A percentile compares a stretch with the other conserved stretches of the same genome.
phyloP scores from a whole-genome alignment of 75 land plant species.

The Selaginella tamariscina region DNA sequence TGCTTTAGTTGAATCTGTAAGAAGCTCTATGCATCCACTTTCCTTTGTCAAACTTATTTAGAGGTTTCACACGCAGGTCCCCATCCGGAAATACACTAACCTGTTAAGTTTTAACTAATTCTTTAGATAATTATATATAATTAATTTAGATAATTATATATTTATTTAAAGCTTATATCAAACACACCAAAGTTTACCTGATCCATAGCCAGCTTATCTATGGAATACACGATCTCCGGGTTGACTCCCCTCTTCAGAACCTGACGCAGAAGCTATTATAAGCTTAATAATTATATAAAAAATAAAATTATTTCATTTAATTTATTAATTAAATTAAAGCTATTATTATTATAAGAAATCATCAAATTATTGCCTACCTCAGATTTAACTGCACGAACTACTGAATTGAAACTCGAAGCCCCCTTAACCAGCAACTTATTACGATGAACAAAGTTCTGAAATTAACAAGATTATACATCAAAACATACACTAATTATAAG shows the following conservation, averaged over 20 bases:
- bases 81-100: slow-evolving; percentile 35
- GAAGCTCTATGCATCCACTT: slow-evolving; percentile 16
- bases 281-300: too few relatives aligned
- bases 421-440: slow-evolving; percentile 31
- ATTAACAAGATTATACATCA: not conserved
- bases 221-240: slow-evolving; percentile 21
- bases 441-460: slow-evolving; percentile 23
- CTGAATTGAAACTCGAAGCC: slow-evolving; percentile 32
- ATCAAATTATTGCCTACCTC: slow-evolving; percentile 17
- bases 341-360: not conserved
- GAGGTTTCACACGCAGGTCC: slow-evolving; percentile 25
- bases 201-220: slow-evolving; percentile 32
- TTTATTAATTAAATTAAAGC: not conserved
- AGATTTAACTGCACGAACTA: slow-evolving; percentile 25
- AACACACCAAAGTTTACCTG: slow-evolving; percentile 16
- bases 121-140: too few relatives aligned
- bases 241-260: slow-evolving; percentile 19
- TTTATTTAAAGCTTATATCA: not conserved
- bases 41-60: slow-evolving; percentile 19
- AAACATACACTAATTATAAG: not conserved
- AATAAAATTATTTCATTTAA: not conserved
- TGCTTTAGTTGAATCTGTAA: not conserved
- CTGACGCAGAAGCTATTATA: slow-evolving; percentile 19
- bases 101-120: slow-evolving; percentile 5
- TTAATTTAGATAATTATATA: too few relatives aligned